Percentiles rank a stretch among this genome's conserved stretches.
Evolutionary conservation across 345 rosid genomes (phyloP).

Genomic region (Trapa bicornis): DNA sequence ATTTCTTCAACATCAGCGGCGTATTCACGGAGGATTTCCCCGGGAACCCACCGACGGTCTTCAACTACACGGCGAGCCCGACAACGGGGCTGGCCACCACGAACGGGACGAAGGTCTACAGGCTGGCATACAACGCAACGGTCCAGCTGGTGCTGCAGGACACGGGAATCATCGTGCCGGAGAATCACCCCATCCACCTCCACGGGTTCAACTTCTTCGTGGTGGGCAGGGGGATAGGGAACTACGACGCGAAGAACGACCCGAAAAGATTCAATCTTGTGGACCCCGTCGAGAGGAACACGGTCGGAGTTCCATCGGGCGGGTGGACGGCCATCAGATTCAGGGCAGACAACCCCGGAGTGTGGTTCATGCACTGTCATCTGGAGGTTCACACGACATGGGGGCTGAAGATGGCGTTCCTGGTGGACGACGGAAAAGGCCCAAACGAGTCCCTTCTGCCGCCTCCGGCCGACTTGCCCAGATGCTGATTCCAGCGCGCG

Average conservation of each 20-base stretch:
- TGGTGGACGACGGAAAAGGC: not conserved
- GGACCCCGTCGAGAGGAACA: conserved; percentile 72
- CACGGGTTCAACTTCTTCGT: conserved; percentile 33
- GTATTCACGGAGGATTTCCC: conserved; percentile 33
- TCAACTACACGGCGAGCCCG: conserved; percentile 16
- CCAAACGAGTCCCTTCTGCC: not conserved
- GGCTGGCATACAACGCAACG: conserved; percentile 21
- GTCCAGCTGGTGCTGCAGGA: conserved; percentile 31
- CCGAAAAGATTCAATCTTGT: conserved; percentile 36
- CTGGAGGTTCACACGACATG: too few relatives aligned
- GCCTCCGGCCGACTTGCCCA: too few relatives aligned
- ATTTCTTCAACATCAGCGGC: conserved; percentile 28
- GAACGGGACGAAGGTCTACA: conserved; percentile 20
- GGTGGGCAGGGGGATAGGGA: conserved; percentile 25
- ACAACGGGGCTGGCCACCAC: conserved; percentile 15
- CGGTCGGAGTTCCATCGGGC: conserved; percentile 62
- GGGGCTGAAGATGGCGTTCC: too few relatives aligned
- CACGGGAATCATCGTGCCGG: conserved; percentile 26
- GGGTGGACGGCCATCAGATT: conserved; percentile 72
- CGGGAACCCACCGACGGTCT: conserved; percentile 19
- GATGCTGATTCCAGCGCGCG: too few relatives aligned
- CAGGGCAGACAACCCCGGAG: conserved; percentile 53
- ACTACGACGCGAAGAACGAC: conserved; percentile 21
- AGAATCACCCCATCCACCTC: conserved; percentile 28
- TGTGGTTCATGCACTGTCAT: too few relatives aligned